Conservation (phyloP, 768 basidiomycete genomes). For the Termitomyces sp. region DNA sequence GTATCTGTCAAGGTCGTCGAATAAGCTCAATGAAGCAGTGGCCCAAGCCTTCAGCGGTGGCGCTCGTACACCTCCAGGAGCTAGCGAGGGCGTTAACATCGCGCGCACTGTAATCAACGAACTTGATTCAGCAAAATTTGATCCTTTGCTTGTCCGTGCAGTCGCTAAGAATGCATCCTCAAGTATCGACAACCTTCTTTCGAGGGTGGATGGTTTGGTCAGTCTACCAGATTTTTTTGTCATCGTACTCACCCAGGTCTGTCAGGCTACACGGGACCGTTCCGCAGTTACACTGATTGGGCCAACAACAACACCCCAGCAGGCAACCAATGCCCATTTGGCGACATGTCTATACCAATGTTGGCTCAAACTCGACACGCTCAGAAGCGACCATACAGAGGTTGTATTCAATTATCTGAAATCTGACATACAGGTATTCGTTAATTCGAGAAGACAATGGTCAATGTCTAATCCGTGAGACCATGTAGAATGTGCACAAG, state of each 20-base stretch:
- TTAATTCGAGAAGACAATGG: neutral
- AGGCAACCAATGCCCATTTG: constrained; percentile 70
- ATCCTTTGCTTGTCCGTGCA: constrained; percentile 77
- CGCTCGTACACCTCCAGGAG: constrained; percentile 60
- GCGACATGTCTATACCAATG: constrained; percentile 78
- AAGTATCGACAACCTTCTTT: constrained; percentile 63
- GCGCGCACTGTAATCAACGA: constrained; percentile 83
- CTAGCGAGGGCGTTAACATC: constrained; percentile 70
- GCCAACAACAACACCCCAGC: constrained; percentile 73
- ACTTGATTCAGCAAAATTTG: constrained; percentile 87
- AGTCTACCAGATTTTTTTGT: constrained; percentile 20
- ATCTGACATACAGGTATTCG: constrained; percentile 52
- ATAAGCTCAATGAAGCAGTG: constrained; percentile 79
- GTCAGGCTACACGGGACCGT: constrained; percentile 73
- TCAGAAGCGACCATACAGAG: constrained; percentile 63
- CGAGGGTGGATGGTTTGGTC: constrained; percentile 66
- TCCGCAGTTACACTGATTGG: constrained; percentile 71
- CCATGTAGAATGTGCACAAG: constrained; percentile 40
- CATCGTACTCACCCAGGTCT: neutral
- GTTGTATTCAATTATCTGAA: constrained; percentile 49
- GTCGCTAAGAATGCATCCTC: constrained; percentile 71
- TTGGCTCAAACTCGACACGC: constrained; percentile 59
- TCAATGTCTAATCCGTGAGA: neutral
- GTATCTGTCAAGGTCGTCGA: constrained; percentile 83
- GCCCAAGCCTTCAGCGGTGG: constrained; percentile 74